Evolutionary conservation across 495 filamentous ascomycete genomes (phyloP), one percentile per base, ranked within the genome.

Genomic region (Cudoniella acicularis): DNA sequence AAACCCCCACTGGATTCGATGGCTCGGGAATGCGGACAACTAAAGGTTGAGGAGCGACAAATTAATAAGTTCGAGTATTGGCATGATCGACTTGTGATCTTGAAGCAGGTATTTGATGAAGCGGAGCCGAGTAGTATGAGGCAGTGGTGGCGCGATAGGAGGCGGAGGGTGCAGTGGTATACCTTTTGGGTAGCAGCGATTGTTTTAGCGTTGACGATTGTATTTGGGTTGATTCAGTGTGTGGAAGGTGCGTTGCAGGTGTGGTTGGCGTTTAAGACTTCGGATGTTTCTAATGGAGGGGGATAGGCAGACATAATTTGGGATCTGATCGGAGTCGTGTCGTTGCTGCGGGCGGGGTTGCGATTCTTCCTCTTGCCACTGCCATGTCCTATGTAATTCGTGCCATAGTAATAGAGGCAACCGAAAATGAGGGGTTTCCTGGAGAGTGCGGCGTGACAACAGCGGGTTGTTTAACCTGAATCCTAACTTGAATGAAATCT

Each of bases 151-250:
- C 61, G 69, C 36, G 78, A 83, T 61, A 54, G 77, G 52, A 63
- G 81, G 3, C 77, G 79, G 53, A 67, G 70, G n/a, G 71, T 73
- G 0, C 77, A 82, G 59, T 82, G 77, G 75, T 81, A 78, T 55
- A 77, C 76, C 8, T 78, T 81, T 46, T 84, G 80, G 81, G 70
- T 80, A 1, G 79, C 78, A 1, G 67, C 78, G 3, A 25, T 75
- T 11, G 73, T 77, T 1, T 64, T 79, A 1, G 36, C 68, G 1
- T 60, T 82, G 45, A 80, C 77, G 2, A 49, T 78, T 0, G 71
- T 82, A 40, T 79, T 82, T 61, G 79, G 77, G 0, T 18, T 83
- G 1, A 62, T 81, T 1, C 75, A 82, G 63, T 70, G 67, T 24
- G 56, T 79, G 18, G 75, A 77, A 43, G 72, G 75, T 1, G 75